These are phyloP conservation scores for Pythium oligandrum DNA, from an alignment of 352 stramenopile genomes.

Conservation along the genomic window DNA sequence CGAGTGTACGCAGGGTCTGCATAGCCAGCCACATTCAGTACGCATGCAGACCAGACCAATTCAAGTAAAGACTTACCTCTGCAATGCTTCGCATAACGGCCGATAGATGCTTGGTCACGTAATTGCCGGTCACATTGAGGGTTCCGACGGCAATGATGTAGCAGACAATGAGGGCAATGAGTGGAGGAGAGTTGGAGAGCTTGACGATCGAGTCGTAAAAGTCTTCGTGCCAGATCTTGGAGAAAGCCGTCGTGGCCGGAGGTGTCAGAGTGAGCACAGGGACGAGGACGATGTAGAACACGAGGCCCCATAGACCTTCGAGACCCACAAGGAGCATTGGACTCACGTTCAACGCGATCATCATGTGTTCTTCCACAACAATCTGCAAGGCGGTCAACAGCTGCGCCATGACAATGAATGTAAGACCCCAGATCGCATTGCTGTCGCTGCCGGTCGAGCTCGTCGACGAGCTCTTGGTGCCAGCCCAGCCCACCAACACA, in stretches of 20 bases:
- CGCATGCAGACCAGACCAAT: background rate
- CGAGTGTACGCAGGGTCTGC: conserved; percentile 73
- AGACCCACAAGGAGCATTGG: conserved; percentile 85
- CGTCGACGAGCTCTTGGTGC: conserved; percentile 12
- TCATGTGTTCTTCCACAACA: conserved; percentile 88
- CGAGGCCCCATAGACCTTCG: conserved; percentile 85
- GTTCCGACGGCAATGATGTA: conserved; percentile 75
- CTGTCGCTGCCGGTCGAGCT: conserved; percentile 17
- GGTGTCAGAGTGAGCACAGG: conserved; percentile 67
- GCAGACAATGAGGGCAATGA: conserved; percentile 47
- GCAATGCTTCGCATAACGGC: conserved; percentile 79
- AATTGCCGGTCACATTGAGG: conserved; percentile 79
- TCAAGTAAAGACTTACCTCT: conserved; percentile 36
- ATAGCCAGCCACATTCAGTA: background rate
- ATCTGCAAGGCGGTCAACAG: conserved; percentile 85
- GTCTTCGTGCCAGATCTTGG: conserved; percentile 79
- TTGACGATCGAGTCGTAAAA: conserved; percentile 78
- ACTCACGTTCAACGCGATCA: conserved; percentile 74
- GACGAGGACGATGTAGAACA: conserved; percentile 68
- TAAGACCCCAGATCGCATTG: conserved; percentile 65
- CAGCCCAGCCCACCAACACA: conserved; percentile 64
- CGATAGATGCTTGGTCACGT: conserved; percentile 84
- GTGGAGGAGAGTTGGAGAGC: conserved; percentile 56
- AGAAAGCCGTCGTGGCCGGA: conserved; percentile 33
- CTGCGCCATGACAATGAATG: conserved; percentile 76